Conservation (phyloP, 192 early-diverging fungal genomes). For the Podila epigama region DNA sequence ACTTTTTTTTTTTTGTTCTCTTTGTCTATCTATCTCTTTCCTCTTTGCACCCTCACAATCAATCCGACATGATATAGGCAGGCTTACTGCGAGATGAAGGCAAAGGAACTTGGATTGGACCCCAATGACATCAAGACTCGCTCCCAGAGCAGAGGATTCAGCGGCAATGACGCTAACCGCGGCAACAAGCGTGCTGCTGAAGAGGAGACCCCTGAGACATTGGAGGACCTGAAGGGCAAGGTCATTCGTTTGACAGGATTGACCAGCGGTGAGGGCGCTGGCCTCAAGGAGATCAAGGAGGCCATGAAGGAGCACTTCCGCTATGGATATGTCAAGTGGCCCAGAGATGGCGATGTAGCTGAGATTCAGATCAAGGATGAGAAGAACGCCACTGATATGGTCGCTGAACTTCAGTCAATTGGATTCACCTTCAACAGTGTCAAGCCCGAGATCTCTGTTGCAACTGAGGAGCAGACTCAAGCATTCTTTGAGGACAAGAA, state of each 20-base stretch:
- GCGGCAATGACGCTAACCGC: conserved; percentile 4
- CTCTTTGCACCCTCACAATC: no score
- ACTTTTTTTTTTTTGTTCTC: not conserved
- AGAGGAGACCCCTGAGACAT: conserved; percentile 27
- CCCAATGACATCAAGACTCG: conserved; percentile 36
- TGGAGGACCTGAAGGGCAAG: conserved; percentile 46
- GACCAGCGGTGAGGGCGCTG: conserved; percentile 9
- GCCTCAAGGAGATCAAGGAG: conserved; percentile 32
- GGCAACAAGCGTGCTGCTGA: conserved; percentile 39
- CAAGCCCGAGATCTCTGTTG: conserved; percentile 41
- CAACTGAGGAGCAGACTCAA: conserved; percentile 23
- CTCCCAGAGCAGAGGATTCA: conserved; percentile 33
- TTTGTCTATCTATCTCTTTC: no score
- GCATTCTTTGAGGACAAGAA: conserved; percentile 44
- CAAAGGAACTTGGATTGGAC: conserved; percentile 49
- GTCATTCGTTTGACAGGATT: conserved; percentile 36
- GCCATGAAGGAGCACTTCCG: conserved; percentile 37
- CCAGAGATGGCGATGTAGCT: conserved; percentile 19
- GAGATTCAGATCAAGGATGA: conserved; percentile 39
- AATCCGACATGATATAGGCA: conserved; percentile 8
- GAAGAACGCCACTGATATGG: conserved; percentile 21
- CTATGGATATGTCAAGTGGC: conserved; percentile 39
- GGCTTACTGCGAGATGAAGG: conserved; percentile 54
- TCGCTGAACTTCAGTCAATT: conserved; percentile 13
- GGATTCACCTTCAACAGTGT: conserved; percentile 32